These are phyloP conservation scores for Vitis cinerea DNA, from an alignment of 164 flowering plant species.

Conservation along the genomic window DNA sequence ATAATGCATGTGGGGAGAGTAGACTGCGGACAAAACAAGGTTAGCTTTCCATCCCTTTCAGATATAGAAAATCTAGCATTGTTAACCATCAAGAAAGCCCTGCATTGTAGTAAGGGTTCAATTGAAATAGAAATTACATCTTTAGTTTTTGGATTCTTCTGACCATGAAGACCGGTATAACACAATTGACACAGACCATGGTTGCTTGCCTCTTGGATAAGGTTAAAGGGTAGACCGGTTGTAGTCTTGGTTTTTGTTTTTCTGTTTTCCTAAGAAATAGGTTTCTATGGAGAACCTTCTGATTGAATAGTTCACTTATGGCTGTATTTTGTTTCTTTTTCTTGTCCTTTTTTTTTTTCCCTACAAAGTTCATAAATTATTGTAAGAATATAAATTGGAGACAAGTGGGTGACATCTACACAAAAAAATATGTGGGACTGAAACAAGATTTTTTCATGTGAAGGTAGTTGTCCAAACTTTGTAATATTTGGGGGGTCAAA, in stretches of 20 bases:
- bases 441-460: background rate
- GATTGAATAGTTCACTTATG: background rate
- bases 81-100: constrained; percentile 1
- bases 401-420: background rate
- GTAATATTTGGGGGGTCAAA: background rate
- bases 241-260: background rate
- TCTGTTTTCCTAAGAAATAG: background rate
- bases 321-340: background rate
- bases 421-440: background rate
- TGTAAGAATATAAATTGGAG: background rate
- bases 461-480: background rate
- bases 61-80: background rate
- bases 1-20: constrained; percentile 7
- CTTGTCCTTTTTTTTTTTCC: background rate
- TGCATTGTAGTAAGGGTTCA: background rate
- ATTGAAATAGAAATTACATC: background rate
- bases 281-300: background rate
- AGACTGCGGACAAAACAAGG: constrained; percentile 6
- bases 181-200: background rate
- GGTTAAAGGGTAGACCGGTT: background rate
- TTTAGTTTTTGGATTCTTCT: background rate
- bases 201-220: background rate
- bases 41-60: constrained; percentile 17
- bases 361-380: background rate
- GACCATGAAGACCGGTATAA: background rate